phyloP scores from a whole-genome alignment of 1,139 yeast species.

The Debaryomyces nepalensis region DNA sequence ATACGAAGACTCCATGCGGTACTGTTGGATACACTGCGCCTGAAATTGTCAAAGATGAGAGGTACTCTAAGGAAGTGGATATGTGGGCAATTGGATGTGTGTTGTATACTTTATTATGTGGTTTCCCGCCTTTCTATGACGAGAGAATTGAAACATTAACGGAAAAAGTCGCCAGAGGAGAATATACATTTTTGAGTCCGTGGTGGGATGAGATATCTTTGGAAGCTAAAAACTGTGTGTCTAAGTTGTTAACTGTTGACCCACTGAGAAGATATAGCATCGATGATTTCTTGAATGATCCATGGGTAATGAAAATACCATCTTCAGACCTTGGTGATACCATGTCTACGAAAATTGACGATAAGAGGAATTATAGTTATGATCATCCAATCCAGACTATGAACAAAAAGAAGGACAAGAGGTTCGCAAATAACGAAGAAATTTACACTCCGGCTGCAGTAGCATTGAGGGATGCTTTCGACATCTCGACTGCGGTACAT shows the following conservation, averaged over 20 bases:
- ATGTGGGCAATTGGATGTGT: constrained; percentile 72
- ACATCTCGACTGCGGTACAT: constrained; percentile 91
- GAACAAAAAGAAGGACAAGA: constrained; percentile 17
- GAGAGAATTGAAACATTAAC: constrained; percentile 60
- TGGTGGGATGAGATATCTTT: constrained; percentile 67
- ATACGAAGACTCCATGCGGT: constrained; percentile 67
- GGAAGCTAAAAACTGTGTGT: constrained; percentile 68
- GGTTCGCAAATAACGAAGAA: constrained; percentile 27
- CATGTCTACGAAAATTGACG: constrained; percentile 13
- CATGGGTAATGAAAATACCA: constrained; percentile 63
- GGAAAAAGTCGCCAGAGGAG: constrained; percentile 62
- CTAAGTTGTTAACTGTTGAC: constrained; percentile 78
- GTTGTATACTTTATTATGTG: constrained; percentile 61
- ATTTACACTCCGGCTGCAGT: constrained; percentile 87
- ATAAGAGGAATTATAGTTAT: constrained; percentile 12
- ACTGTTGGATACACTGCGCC: constrained; percentile 70
- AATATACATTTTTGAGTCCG: constrained; percentile 59
- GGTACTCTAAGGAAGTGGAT: constrained; percentile 64
- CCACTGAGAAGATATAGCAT: constrained; percentile 78
- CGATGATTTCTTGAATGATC: constrained; percentile 78
- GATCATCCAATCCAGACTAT: constrained; percentile 31
- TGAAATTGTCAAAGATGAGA: constrained; percentile 61
- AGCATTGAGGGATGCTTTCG: constrained; percentile 95
- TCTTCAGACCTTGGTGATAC: constrained; percentile 17
- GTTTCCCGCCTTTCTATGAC: constrained; percentile 67